A percentile compares a stretch with the other conserved stretches of the same genome.
phyloP scores from a whole-genome alignment of 371 early-diverging fungal genomes.

The Polyrhizophydium stewartii region DNA sequence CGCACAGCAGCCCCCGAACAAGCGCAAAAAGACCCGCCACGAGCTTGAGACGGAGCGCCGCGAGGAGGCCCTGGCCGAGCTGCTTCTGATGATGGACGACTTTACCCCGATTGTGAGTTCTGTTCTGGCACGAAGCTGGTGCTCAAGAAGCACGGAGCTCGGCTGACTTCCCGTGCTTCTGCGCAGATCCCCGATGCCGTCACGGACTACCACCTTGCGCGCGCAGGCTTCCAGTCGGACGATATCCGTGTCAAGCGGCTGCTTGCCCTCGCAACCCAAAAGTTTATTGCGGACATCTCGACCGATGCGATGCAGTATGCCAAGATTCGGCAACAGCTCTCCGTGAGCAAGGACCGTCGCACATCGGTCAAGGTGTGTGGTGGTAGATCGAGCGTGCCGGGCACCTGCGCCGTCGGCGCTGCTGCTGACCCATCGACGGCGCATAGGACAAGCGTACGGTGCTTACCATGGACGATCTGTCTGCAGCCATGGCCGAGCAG shows the following conservation, averaged over 20 bases:
- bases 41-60: constrained; percentile 25
- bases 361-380: constrained; percentile 11
- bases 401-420: neutral
- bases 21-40: constrained; percentile 6
- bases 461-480: constrained; percentile 89
- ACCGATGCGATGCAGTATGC: constrained; percentile 92
- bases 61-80: constrained; percentile 77
- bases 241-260: constrained; percentile 88
- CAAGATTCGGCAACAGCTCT: constrained; percentile 76
- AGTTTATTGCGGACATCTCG: constrained; percentile 91
- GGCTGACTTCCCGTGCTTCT: neutral
- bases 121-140: neutral
- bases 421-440: neutral
- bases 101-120: constrained; percentile 81
- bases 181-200: constrained; percentile 94
- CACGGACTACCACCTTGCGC: constrained; percentile 90
- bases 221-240: constrained; percentile 90
- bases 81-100: constrained; percentile 81
- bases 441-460: constrained; percentile 51
- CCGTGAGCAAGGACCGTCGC: constrained; percentile 19
- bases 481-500: constrained; percentile 85
- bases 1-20: neutral
- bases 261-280: constrained; percentile 89
- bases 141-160: neutral
- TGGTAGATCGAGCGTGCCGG: neutral